These are phyloP conservation scores for Chloris gayana DNA, from an alignment of 176 grass and related monocot species.

Conservation along the genomic window DNA sequence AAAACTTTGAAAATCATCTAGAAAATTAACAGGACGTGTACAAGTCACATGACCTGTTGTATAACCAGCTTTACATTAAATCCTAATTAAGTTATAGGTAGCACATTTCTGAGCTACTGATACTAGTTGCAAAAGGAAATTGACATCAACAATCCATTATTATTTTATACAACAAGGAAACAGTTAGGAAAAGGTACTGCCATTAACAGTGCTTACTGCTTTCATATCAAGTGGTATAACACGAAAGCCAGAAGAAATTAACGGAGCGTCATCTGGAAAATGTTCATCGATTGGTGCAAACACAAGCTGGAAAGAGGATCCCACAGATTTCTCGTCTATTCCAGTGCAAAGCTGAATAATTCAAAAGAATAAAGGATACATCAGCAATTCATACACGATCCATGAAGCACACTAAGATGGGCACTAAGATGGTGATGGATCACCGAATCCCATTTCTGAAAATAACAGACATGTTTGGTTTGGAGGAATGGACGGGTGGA, in stretches of 20 bases:
- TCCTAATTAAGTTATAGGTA: not conserved
- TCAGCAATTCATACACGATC: constrained; percentile 8
- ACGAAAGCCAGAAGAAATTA: constrained; percentile 90
- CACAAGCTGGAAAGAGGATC: constrained; percentile 92
- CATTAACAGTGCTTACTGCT: constrained; percentile 59
- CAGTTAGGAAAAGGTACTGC: not conserved
- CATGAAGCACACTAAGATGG: not conserved
- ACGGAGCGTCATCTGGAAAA: constrained; percentile 86
- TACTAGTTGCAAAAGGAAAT: constrained; percentile 2
- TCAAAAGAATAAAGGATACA: not conserved
- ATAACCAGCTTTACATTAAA: not conserved
- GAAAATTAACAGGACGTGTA: not conserved
- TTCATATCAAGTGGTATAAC: constrained; percentile 93
- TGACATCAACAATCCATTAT: not conserved
- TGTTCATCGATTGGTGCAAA: constrained; percentile 89
- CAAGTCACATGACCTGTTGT: not conserved
- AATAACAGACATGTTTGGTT: not conserved
- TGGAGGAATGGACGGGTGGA: not conserved
- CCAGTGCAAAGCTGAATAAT: constrained; percentile 83
- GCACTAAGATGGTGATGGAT: not conserved
- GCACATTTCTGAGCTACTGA: not conserved
- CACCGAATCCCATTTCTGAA: not conserved
- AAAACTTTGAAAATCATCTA: not conserved
- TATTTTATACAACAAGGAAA: constrained; percentile 8
- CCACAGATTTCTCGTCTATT: constrained; percentile 91